Evolutionary conservation across 768 basidiomycete genomes (phyloP).

Genomic region (Boletus rubescentipes): DNA sequence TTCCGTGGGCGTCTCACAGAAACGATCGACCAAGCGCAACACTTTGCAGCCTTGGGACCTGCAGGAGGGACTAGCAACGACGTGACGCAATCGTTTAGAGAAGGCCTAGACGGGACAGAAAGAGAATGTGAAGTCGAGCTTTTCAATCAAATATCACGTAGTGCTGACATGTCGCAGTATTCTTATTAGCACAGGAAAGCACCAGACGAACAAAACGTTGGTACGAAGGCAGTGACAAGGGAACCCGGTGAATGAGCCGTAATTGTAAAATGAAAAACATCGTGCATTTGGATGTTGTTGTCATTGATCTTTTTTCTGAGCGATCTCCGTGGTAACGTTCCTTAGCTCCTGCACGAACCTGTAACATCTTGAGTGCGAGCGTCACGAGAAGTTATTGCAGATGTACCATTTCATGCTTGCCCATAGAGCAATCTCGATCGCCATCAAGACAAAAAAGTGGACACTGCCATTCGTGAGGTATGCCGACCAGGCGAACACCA

Average conservation of each 20-base stretch:
- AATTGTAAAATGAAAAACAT: background rate
- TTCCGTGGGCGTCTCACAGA: conserved; percentile 77
- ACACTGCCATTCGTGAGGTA: conserved; percentile 61
- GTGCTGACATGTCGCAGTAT: conserved; percentile 52
- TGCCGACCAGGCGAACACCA: conserved; percentile 58
- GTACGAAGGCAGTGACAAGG: conserved; percentile 73
- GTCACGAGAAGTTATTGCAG: background rate
- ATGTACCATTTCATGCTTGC: conserved; percentile 77
- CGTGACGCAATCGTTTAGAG: conserved; percentile 73
- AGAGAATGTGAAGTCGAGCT: conserved; percentile 69
- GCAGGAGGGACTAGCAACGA: conserved; percentile 56
- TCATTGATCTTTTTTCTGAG: conserved; percentile 29
- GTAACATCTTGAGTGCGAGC: conserved; percentile 16
- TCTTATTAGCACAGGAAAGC: conserved; percentile 81
- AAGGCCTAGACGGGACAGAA: conserved; percentile 91
- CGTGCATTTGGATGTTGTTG: background rate
- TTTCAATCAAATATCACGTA: background rate
- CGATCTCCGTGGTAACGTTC: conserved; percentile 20
- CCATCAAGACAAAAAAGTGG: conserved; percentile 67
- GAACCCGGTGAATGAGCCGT: conserved; percentile 39
- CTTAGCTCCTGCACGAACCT: conserved; percentile 71
- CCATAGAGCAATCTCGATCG: conserved; percentile 70
- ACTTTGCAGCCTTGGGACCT: conserved; percentile 73
- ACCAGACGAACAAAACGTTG: conserved; percentile 74
- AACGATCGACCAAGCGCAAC: conserved; percentile 83